Base-by-base conservation (phyloP, 352 stramenopile genomes). In the Globisporangium takayamanum region DNA sequence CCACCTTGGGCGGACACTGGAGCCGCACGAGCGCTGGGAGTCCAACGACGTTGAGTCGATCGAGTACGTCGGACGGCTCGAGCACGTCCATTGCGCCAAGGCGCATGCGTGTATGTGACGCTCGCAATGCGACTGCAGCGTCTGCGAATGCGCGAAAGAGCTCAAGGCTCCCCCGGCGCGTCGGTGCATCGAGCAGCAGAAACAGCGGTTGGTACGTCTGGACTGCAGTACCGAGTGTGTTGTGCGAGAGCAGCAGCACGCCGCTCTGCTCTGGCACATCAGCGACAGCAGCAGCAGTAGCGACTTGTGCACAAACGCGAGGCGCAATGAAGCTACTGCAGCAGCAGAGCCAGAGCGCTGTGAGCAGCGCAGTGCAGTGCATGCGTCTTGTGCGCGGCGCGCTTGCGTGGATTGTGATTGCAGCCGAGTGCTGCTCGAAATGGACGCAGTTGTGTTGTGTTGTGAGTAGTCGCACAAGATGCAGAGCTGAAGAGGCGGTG, bases 151-250 rank as follows among this genome's bases (percentile, higher is more conserved):
- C 53, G 2, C 50, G 45, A 46, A 63, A 68, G n/a, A 80, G 60
- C 36, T 66, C 66, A 5, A 65, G 10, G 36, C 67, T 72, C 10
- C 65, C 72, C 12, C 66, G 61, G 3, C 69, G 72, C 15, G 50
- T 42, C 2, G 64, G 53, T 16, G 64, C 68, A 50, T 80, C 72
- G 16, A 80, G 66, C n/a, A 80, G 67, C 64, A 80, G 58, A 59
- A 80, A 67, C 20, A 80, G 57, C 50, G 72, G 67, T 7, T 68
- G 50, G 51, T 60, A 78, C n/a, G 50, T 36, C 4, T 52, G n/a
- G 0, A 62, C 53, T 1, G 67, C 72, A 4, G 41, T 5, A 0
- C 48, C 10, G 25, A 80, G 68, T 5, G 52, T 62, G 20, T 2
- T 25, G 11, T 73, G 53, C 0, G 60, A 64, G n/a, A 80, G 62